These are phyloP conservation scores for Alloascoidea hylecoeti DNA, from an alignment of 805 yeast species.

Conservation along the genomic window DNA sequence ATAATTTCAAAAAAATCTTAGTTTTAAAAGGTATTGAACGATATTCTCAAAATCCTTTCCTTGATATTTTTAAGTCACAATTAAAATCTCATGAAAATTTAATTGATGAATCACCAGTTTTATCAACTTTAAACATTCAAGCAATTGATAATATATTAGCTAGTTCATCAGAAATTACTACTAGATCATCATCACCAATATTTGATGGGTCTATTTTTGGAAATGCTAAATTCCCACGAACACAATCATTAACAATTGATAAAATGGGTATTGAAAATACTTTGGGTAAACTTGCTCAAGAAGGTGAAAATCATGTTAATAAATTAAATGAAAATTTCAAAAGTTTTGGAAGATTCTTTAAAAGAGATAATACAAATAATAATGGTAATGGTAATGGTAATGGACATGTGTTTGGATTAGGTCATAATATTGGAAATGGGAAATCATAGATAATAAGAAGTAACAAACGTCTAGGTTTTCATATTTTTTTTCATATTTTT, in stretches of 20 bases:
- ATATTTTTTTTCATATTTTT: too few relatives aligned
- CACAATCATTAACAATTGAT: neutral
- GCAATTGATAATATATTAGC: neutral
- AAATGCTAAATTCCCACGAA: slow-evolving; percentile 5
- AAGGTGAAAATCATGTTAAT: slow-evolving; percentile 48
- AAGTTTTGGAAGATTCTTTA: slow-evolving; percentile 45
- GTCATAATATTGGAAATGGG: too few relatives aligned
- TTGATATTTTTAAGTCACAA: slow-evolving; percentile 24
- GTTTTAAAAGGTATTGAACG: slow-evolving; percentile 41
- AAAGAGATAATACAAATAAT: slow-evolving; percentile 18
- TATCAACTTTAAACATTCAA: slow-evolving; percentile 6
- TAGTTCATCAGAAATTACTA: neutral
- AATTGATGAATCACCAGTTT: slow-evolving; percentile 14
- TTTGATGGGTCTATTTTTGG: slow-evolving; percentile 3
- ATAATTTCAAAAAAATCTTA: slow-evolving; percentile 52
- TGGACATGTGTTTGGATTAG: too few relatives aligned
- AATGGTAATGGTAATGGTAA: neutral
- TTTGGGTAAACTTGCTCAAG: slow-evolving; percentile 17
- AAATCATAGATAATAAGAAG: too few relatives aligned
- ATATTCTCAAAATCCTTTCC: slow-evolving; percentile 21
- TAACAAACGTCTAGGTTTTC: too few relatives aligned
- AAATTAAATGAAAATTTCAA: slow-evolving; percentile 54
- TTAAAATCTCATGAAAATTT: slow-evolving; percentile 20
- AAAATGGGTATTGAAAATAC: slow-evolving; percentile 9
- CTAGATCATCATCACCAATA: slow-evolving; percentile 3